Base-by-base conservation (phyloP, 441 rosid species). In the Mallotus repandus region DNA sequence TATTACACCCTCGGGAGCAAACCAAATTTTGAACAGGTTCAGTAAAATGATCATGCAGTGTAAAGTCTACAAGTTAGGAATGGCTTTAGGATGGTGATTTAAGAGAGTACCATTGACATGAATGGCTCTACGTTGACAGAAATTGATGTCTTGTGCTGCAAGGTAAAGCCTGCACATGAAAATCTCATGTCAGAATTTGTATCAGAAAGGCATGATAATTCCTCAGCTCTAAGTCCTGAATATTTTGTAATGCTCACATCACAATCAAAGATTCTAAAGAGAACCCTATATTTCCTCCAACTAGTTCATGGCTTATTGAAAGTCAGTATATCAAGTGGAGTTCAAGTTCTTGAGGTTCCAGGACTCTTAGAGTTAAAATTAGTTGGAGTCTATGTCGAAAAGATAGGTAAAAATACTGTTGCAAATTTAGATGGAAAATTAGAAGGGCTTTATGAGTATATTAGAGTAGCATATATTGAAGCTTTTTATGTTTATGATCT, bases 141-240 rank as follows among this genome's bases (percentile, higher is more conserved):
- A 77, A 92, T 89, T 75, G 76, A 76, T 9, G 90, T 85, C 14
- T 60, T 86, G 55, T 91, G 98, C 88, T 87, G 88, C 87, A 71
- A 61, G 74, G 50, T 82, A 69, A 71, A 73, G 68, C 78, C 78
- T 6, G 71, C 54, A 63, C 49, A 15, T 13, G 12, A 46, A 22
- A 52, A 46, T 43, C 4, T 18, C 65, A 74, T 14, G 60, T 56
- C 73, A 64, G 74, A 71, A 38, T 29, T 3, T 12, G 19, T 50
- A 54, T 43, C 69, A 52, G 77, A 69, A 9, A 9, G 50, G 46
- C 71, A 7, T 46, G 76, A 71, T 3, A 58, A 65, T 18, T 16
- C 54, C 8, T 46, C 22, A 53, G 65, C 22, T 64, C 48, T 6
- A 9, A 43, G n/a, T 43, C 74, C 78, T 3, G 83, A 80, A 60